Percentiles rank a stretch among this genome's conserved stretches.
Evolutionary conservation across 768 basidiomycete genomes (phyloP).

Genomic region (Tulasnella calospora): DNA sequence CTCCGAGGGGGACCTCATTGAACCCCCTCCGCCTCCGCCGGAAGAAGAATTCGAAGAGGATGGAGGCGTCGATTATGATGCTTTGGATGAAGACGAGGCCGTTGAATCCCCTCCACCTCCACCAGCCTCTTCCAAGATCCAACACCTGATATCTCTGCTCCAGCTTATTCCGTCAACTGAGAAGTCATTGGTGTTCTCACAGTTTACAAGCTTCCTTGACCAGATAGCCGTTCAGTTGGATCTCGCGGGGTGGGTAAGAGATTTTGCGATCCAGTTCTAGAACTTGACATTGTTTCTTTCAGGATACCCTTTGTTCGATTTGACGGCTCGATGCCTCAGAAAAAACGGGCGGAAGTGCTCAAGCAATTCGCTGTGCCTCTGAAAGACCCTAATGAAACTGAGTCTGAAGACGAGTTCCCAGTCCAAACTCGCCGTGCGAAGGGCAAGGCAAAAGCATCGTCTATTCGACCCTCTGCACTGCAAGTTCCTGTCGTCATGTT

Average conservation of each 20-base stretch:
- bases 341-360: slow-evolving; percentile 70
- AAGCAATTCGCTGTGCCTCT: slow-evolving; percentile 48
- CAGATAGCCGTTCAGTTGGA: slow-evolving; percentile 38
- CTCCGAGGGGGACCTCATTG: slow-evolving; percentile 51
- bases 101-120: slow-evolving; percentile 44
- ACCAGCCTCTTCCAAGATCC: slow-evolving; percentile 74
- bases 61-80: slow-evolving; percentile 39
- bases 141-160: slow-evolving; percentile 70
- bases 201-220: slow-evolving; percentile 80
- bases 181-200: slow-evolving; percentile 84
- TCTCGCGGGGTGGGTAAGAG: not conserved
- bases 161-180: slow-evolving; percentile 60
- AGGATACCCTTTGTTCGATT: slow-evolving; percentile 77
- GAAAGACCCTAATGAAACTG: slow-evolving; percentile 32
- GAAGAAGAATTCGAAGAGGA: slow-evolving; percentile 33
- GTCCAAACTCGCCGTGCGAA: slow-evolving; percentile 18
- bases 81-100: slow-evolving; percentile 40
- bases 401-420: slow-evolving; percentile 17
- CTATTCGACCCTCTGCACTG: not conserved
- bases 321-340: slow-evolving; percentile 82
- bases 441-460: slow-evolving; percentile 24
- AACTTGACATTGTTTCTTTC: not conserved
- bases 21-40: slow-evolving; percentile 61
- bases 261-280: not conserved
- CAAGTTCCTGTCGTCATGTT: slow-evolving; percentile 70